Evolutionary conservation across 2,329 filamentous ascomycete genomes (phyloP).

Genomic region (Talaromyces sp.): DNA sequence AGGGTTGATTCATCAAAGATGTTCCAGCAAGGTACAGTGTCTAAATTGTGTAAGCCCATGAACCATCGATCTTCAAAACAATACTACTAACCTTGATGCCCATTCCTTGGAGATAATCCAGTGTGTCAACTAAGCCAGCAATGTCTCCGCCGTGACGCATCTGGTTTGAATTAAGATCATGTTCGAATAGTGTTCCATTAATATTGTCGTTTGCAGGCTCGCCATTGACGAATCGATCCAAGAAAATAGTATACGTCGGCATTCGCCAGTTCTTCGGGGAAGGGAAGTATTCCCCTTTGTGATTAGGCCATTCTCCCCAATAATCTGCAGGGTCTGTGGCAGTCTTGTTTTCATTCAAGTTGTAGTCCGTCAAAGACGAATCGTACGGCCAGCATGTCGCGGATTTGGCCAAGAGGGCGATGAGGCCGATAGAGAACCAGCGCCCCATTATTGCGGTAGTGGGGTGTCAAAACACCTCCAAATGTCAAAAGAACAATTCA

Average conservation of each 20-base stretch:
- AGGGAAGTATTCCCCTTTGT: slow-evolving; percentile 47
- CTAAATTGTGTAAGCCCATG: slow-evolving; percentile 33
- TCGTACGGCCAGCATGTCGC: slow-evolving; percentile 51
- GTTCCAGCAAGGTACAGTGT: slow-evolving; percentile 65
- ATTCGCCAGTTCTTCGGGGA: slow-evolving; percentile 67
- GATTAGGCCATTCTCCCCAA: slow-evolving; percentile 56
- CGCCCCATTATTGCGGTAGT: slow-evolving; percentile 34
- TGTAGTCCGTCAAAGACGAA: slow-evolving; percentile 56
- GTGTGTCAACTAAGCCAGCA: slow-evolving; percentile 58
- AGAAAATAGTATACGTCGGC: slow-evolving; percentile 66
- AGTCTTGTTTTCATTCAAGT: slow-evolving; percentile 62
- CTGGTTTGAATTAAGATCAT: slow-evolving; percentile 62
- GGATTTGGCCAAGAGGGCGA: slow-evolving; percentile 35
- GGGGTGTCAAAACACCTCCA: background rate
- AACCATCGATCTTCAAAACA: background rate
- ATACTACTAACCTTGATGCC: slow-evolving; percentile 57
- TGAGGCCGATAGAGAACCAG: slow-evolving; percentile 29
- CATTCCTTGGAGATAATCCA: slow-evolving; percentile 67
- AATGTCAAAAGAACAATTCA: background rate
- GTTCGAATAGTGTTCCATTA: slow-evolving; percentile 63
- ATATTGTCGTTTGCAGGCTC: slow-evolving; percentile 65
- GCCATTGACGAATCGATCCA: slow-evolving; percentile 67
- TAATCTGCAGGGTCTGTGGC: slow-evolving; percentile 61
- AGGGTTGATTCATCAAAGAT: slow-evolving; percentile 65
- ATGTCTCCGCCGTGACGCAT: slow-evolving; percentile 66